A percentile compares a stretch with the other conserved stretches of the same genome.
These are phyloP conservation scores for Phaeotremella fagi DNA, from an alignment of 768 basidiomycete genomes.

Conservation along the genomic window DNA sequence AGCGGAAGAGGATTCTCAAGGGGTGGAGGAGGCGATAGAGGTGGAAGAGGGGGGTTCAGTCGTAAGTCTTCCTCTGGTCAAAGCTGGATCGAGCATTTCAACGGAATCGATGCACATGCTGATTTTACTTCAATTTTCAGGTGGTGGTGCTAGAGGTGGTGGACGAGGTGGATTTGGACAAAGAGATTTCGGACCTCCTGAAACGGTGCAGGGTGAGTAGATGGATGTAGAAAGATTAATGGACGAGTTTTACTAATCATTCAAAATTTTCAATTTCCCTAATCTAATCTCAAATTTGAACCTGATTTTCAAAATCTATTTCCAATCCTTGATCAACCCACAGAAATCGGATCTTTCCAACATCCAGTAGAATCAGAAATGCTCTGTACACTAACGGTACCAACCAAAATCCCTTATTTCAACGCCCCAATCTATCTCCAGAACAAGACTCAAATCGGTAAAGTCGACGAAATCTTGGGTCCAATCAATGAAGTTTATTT, in stretches of 20 bases:
- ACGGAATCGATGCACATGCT: constrained; percentile 1
- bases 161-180: constrained; percentile 49
- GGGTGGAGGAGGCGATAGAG: constrained; percentile 22
- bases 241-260: no score
- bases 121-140: constrained; percentile 20
- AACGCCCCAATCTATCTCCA: constrained; percentile 96
- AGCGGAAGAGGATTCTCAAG: constrained; percentile 8
- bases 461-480: constrained; percentile 98
- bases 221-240: no score
- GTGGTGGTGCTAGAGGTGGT: constrained; percentile 40
- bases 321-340: not conserved
- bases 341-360: constrained; percentile 86
- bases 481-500: constrained; percentile 99
- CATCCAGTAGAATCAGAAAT: constrained; percentile 98
- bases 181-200: constrained; percentile 51
- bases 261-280: no score
- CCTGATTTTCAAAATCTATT: no score
- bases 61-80: not conserved
- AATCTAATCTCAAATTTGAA: no score
- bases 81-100: not conserved
- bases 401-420: constrained; percentile 95
- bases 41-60: constrained; percentile 17
- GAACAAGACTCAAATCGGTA: constrained; percentile 93
- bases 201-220: constrained; percentile 51
- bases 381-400: constrained; percentile 79